Percentiles rank a stretch among this genome's conserved stretches.
phyloP scores from a whole-genome alignment of 2,329 filamentous ascomycete species.

The Pseudogymnoascus sp. region DNA sequence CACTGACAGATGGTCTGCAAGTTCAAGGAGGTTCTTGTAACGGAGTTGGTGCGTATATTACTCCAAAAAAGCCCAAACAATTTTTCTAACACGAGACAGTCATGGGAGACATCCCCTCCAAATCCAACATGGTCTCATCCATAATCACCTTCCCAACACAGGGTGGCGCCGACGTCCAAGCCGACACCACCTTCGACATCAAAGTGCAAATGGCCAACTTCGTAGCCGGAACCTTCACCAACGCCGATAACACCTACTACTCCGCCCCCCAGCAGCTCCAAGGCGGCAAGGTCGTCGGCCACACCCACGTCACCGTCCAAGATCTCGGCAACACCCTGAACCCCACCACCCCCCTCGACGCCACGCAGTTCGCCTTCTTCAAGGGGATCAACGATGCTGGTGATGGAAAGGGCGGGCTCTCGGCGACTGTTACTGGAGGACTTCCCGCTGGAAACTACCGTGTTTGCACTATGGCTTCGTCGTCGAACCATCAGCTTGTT shows the following conservation, averaged over 20 bases:
- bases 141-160: constrained; percentile 26
- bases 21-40: constrained; percentile 55
- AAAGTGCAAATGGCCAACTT: constrained; percentile 30
- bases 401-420: constrained; percentile 33
- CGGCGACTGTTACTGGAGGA: constrained; percentile 33
- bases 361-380: constrained; percentile 34
- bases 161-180: constrained; percentile 17
- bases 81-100: constrained; percentile 15
- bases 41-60: constrained; percentile 26
- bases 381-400: constrained; percentile 36
- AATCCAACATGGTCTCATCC: constrained; percentile 27
- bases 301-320: constrained; percentile 35
- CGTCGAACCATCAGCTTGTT: constrained; percentile 38
- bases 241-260: constrained; percentile 33
- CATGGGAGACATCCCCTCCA: constrained; percentile 30
- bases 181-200: constrained; percentile 28
- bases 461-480: constrained; percentile 37
- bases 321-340: constrained; percentile 28
- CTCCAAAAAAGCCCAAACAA: neutral
- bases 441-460: constrained; percentile 37
- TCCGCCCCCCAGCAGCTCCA: constrained; percentile 31
- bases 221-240: constrained; percentile 33
- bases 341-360: constrained; percentile 26
- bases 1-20: constrained; percentile 55
- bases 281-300: constrained; percentile 31